Evolutionary conservation across 2,329 filamentous ascomycete genomes (phyloP).

Genomic region (Botrytis tulipae): DNA sequence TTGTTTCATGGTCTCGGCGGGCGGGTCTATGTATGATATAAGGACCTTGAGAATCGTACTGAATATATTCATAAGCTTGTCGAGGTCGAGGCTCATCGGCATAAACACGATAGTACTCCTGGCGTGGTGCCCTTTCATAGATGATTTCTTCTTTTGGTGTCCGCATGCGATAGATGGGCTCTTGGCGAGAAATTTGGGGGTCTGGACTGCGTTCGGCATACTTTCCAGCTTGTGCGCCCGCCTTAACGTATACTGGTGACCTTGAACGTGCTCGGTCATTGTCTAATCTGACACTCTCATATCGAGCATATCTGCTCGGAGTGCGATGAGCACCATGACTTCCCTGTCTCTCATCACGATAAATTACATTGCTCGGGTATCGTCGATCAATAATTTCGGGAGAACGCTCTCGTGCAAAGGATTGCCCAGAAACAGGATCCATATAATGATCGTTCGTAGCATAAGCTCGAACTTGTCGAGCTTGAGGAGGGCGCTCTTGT

Average conservation of each 20-base stretch:
- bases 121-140: slow-evolving; percentile 37
- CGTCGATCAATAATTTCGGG: slow-evolving; percentile 38
- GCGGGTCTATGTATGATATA: slow-evolving; percentile 49
- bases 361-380: slow-evolving; percentile 39
- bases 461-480: slow-evolving; percentile 28
- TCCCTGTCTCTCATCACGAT: slow-evolving; percentile 38
- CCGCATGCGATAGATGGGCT: slow-evolving; percentile 37
- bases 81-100: slow-evolving; percentile 38
- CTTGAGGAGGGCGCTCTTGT: slow-evolving; percentile 27
- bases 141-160: slow-evolving; percentile 34
- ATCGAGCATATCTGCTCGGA: slow-evolving; percentile 38
- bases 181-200: slow-evolving; percentile 30
- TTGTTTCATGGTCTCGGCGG: slow-evolving; percentile 37
- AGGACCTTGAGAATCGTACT: slow-evolving; percentile 47
- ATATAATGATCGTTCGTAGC: slow-evolving; percentile 34
- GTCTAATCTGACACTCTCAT: slow-evolving; percentile 39
- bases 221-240: slow-evolving; percentile 31
- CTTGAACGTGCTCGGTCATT: slow-evolving; percentile 39
- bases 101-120: slow-evolving; percentile 41
- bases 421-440: slow-evolving; percentile 24
- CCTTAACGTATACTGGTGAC: slow-evolving; percentile 40
- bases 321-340: slow-evolving; percentile 34
- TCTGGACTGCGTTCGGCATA: slow-evolving; percentile 39
- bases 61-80: slow-evolving; percentile 45
- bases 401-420: slow-evolving; percentile 32